Evolutionary conservation across 2,329 filamentous ascomycete genomes (phyloP), one percentile per base, ranked within the genome.

Genomic region (Pseudocercospora crystallina): DNA sequence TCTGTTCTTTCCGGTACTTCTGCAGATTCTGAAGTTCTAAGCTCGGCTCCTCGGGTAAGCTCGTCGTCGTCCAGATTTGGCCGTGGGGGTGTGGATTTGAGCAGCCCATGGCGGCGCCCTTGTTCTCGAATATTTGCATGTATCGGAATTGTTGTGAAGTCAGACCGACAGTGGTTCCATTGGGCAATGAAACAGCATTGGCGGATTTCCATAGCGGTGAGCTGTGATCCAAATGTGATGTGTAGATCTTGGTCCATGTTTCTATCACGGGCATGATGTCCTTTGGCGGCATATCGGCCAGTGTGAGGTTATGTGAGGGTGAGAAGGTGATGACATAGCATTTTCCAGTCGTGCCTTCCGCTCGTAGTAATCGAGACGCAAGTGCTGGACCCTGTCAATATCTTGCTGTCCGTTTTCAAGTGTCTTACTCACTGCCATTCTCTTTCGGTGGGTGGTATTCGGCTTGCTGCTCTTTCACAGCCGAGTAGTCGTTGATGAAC

Each of bases 51-150:
- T 97, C 91, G 0, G 94, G 94, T 60, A 96, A 75, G 5, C 85
- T 87, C 15, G 89, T 96, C 0, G 91, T 95, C 2, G 90, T 94
- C 94, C 94, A 99, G 56, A 96, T 80, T 71, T 99, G 94, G 52
- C 94, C 92, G 73, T 99, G 94, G 0, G 94, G 94, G 70, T 99
- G 94, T 1, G 94, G 94, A 70, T 99, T 99, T 1, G 92, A 97
- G 76, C 94, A 99, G 44, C 94, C 94, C 94, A 99, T 99, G 9
- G 92, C 90, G 1, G 88, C 84, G 44, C 94, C 94, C 74, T 99
- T 99, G 77, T 99, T 99, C 75, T 99, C 94, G 57, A 99, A 99
- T 58, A 99, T 97, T 69, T 99, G 94, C 91, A 99, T 96, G 74
- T 95, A 97, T 47, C 87, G 83, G 64, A 95, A 90, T 71, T 95